Conservation (phyloP, 148 eudicot genomes). For the Euryodendron excelsum region DNA sequence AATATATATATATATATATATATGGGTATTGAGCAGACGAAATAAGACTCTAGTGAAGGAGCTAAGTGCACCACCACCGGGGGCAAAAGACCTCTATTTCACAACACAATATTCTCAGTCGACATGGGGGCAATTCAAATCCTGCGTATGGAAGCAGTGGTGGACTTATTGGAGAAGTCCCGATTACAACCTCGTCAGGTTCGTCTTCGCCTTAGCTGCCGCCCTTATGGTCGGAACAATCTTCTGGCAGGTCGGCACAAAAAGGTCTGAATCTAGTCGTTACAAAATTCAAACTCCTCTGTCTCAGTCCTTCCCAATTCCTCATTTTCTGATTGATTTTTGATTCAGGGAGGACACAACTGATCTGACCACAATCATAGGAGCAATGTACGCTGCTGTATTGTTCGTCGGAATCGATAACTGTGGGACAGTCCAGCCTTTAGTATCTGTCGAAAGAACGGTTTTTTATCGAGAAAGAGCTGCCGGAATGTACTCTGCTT, state of each 20-base stretch:
- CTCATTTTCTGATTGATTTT: neutral
- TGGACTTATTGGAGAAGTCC: conserved; percentile 53
- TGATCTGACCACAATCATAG: conserved; percentile 61
- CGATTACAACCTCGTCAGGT: conserved; percentile 45
- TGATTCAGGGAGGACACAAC: conserved; percentile 41
- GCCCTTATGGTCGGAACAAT: conserved; percentile 43
- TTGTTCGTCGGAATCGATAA: conserved; percentile 74
- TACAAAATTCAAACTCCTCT: neutral
- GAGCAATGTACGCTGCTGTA: conserved; percentile 81
- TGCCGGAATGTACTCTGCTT: conserved; percentile 89
- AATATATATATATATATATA: neutral
- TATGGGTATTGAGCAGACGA: conserved; percentile 27
- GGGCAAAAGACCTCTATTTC: conserved; percentile 41
- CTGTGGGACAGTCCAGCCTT: conserved; percentile 72
- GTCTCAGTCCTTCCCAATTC: neutral
- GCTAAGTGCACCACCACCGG: conserved; percentile 34
- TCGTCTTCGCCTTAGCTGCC: conserved; percentile 31
- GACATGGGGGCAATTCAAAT: conserved; percentile 36
- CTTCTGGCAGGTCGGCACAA: conserved; percentile 47
- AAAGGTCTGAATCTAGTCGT: conserved; percentile 8
- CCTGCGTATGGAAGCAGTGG: conserved; percentile 56
- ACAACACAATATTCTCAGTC: conserved; percentile 34
- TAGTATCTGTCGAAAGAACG: conserved; percentile 72
- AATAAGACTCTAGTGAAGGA: conserved; percentile 41
- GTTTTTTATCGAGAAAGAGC: conserved; percentile 86